These are phyloP conservation scores for Claviceps purpurea DNA, from an alignment of 2,329 filamentous ascomycete species.

Conservation along the genomic window DNA sequence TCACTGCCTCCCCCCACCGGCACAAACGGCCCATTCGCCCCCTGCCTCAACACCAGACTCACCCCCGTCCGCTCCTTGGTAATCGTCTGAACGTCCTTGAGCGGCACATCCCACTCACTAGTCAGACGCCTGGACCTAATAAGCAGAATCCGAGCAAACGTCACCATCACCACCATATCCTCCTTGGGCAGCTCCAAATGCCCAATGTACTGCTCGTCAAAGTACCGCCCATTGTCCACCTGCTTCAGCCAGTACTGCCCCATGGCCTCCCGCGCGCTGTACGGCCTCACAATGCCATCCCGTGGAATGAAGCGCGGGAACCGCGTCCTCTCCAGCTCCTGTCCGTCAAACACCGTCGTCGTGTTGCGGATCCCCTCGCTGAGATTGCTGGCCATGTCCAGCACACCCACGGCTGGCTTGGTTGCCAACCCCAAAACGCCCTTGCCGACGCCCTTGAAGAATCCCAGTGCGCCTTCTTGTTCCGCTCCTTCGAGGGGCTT, in stretches of 20 bases:
- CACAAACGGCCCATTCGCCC: conserved; percentile 87
- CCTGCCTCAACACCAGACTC: conserved; percentile 75
- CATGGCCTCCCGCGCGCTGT: conserved; percentile 85
- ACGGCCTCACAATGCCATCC: conserved; percentile 88
- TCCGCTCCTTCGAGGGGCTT: conserved; percentile 94
- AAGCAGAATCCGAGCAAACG: conserved; percentile 75
- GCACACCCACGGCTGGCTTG: conserved; percentile 90
- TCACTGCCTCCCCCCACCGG: conserved; percentile 80
- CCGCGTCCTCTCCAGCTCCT: conserved; percentile 89
- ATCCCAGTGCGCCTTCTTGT: conserved; percentile 83
- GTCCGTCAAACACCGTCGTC: conserved; percentile 92
- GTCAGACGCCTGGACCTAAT: conserved; percentile 74
- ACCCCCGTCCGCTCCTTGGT: conserved; percentile 92
- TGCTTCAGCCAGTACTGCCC: conserved; percentile 99
- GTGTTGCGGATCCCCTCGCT: conserved; percentile 97
- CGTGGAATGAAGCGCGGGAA: conserved; percentile 81
- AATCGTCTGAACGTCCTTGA: conserved; percentile 95
- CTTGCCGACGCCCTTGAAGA: conserved; percentile 96
- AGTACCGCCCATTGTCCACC: conserved; percentile 92
- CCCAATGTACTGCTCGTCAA: conserved; percentile 94
- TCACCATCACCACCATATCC: conserved; percentile 83
- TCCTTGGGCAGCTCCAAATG: conserved; percentile 84
- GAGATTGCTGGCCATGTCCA: conserved; percentile 93
- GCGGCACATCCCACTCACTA: conserved; percentile 89
- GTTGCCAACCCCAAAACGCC: conserved; percentile 88